phyloP scores from a whole-genome alignment of 345 rosid genomes.

The Balakata baccata region DNA sequence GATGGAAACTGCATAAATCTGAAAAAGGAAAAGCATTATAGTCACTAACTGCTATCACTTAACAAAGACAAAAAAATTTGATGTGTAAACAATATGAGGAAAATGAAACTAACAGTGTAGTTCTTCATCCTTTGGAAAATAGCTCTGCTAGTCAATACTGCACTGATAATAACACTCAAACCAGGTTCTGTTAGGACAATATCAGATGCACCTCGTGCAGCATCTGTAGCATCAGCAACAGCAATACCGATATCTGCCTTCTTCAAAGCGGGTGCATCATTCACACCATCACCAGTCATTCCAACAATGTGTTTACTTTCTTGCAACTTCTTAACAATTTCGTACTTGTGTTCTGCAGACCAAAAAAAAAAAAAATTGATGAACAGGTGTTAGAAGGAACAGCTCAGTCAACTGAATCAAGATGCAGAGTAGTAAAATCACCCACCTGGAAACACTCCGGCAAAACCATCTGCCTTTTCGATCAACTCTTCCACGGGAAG shows the following conservation, averaged over 20 bases:
- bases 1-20: slow-evolving; percentile 38
- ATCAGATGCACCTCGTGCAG: slow-evolving; percentile 35
- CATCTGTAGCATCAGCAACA: slow-evolving; percentile 37
- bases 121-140: slow-evolving; percentile 39
- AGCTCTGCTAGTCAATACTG: slow-evolving; percentile 33
- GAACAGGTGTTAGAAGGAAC: background rate
- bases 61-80: background rate
- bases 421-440: background rate
- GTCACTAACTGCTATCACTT: background rate
- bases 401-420: background rate
- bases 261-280: slow-evolving; percentile 37
- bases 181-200: slow-evolving; percentile 35
- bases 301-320: slow-evolving; percentile 35
- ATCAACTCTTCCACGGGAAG: slow-evolving; percentile 33
- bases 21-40: slow-evolving; percentile 2
- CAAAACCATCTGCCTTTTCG: slow-evolving; percentile 35
- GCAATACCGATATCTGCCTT: slow-evolving; percentile 37
- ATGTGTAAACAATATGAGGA: background rate
- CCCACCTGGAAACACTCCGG: slow-evolving; percentile 32
- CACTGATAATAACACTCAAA: slow-evolving; percentile 34
- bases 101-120: slow-evolving; percentile 26
- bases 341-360: slow-evolving; percentile 32
- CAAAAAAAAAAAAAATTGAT: background rate
- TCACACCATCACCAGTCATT: slow-evolving; percentile 40
- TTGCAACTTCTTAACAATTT: slow-evolving; percentile 37